Conservation (phyloP, 176 grass and related monocot genomes). For the Cymbopogon citratus region DNA sequence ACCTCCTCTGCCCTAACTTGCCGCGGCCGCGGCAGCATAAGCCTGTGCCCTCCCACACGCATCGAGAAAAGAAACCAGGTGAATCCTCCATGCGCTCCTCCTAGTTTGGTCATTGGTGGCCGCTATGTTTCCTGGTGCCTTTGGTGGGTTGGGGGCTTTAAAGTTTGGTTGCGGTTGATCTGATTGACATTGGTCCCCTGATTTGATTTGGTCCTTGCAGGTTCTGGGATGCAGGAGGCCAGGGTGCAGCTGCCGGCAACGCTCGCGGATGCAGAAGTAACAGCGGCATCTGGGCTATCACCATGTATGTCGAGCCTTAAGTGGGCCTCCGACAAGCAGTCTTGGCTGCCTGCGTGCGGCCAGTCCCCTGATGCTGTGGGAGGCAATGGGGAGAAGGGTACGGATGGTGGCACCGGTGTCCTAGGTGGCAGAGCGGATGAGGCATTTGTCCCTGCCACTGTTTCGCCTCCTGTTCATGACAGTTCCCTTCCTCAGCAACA, state of each 20-base stretch:
- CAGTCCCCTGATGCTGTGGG: neutral
- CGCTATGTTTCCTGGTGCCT: neutral
- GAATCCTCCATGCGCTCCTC: neutral
- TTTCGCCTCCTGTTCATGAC: neutral
- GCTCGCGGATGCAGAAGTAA: neutral
- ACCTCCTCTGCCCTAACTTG: neutral
- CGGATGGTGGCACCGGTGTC: neutral
- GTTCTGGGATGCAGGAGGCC: constrained; percentile 26
- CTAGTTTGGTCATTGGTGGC: neutral
- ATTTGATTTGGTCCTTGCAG: constrained; percentile 24
- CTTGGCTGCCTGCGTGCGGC: constrained; percentile 47
- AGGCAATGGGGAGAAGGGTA: neutral
- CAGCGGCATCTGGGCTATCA: neutral
- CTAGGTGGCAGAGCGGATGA: neutral
- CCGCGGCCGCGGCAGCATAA: neutral
- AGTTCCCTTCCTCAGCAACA: neutral
- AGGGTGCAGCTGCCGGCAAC: constrained; percentile 9
- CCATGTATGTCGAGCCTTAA: neutral
- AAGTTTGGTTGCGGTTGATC: neutral
- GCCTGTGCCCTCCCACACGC: neutral
- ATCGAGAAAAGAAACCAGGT: neutral
- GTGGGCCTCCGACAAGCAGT: constrained; percentile 20
- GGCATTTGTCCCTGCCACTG: neutral
- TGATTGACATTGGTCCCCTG: neutral
- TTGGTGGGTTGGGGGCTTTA: neutral